A percentile compares a stretch with the other conserved stretches of the same genome.
These are phyloP conservation scores for Colletotrichum musae DNA, from an alignment of 2,329 filamentous ascomycete genomes.

Conservation along the genomic window DNA sequence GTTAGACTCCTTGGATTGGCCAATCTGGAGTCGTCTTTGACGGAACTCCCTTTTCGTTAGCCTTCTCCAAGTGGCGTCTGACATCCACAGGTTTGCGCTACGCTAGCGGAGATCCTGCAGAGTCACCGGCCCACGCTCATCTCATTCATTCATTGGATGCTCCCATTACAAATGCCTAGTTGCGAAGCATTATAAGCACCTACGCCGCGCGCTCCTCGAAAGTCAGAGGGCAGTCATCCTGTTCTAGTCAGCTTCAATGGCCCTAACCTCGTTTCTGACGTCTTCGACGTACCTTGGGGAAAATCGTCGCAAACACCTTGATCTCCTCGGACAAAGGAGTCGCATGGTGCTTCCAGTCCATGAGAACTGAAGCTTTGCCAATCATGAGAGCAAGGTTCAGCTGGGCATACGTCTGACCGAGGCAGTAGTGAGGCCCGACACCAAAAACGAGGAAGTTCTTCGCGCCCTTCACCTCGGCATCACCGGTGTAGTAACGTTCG, in stretches of 20 bases:
- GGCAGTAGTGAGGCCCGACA: slow-evolving; percentile 95
- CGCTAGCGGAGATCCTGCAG: slow-evolving; percentile 24
- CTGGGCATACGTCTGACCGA: slow-evolving; percentile 93
- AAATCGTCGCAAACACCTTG: slow-evolving; percentile 98
- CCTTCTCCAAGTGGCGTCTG: slow-evolving; percentile 16
- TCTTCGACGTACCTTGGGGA: slow-evolving; percentile 82
- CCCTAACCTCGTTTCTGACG: slow-evolving; percentile 30
- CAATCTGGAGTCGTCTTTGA: slow-evolving; percentile 28
- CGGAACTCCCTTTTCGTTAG: slow-evolving; percentile 5
- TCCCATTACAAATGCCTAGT: slow-evolving; percentile 1
- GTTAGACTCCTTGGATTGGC: slow-evolving; percentile 9
- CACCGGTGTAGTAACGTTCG: slow-evolving; percentile 90
- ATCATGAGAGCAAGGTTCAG: slow-evolving; percentile 91
- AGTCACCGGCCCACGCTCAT: slow-evolving; percentile 4
- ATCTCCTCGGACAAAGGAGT: slow-evolving; percentile 92
- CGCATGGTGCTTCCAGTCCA: slow-evolving; percentile 92
- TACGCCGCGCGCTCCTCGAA: slow-evolving; percentile 72
- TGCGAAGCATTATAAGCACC: slow-evolving; percentile 25
- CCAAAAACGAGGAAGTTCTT: slow-evolving; percentile 99
- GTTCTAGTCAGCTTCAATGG: slow-evolving; percentile 5
- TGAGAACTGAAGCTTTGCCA: slow-evolving; percentile 87
- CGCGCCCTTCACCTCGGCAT: slow-evolving; percentile 85
- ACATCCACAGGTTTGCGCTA: slow-evolving; percentile 18
- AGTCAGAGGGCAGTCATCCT: slow-evolving; percentile 88
- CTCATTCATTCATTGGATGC: slow-evolving; percentile 17